These are phyloP conservation scores for Leccinum angustisporum DNA, from an alignment of 1,284 basidiomycete species.

Conservation along the genomic window DNA sequence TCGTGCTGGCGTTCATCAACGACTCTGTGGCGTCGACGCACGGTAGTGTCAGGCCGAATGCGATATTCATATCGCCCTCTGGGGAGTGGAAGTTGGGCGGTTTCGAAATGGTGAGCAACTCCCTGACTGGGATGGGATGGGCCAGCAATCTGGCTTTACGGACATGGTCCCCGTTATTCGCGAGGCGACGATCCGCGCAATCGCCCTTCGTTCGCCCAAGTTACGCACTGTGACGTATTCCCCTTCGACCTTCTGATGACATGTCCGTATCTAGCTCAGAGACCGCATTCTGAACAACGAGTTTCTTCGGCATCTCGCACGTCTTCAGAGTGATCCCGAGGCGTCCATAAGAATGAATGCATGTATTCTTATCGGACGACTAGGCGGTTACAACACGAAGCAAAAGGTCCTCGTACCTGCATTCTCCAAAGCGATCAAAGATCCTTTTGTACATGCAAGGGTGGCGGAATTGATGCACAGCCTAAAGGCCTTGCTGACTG, in stretches of 20 bases:
- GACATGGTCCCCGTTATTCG: conserved; percentile 93
- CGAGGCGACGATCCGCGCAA: conserved; percentile 91
- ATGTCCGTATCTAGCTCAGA: conserved; percentile 54
- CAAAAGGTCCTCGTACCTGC: conserved; percentile 92
- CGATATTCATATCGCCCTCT: conserved; percentile 86
- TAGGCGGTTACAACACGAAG: conserved; percentile 88
- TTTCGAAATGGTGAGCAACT: conserved; percentile 58
- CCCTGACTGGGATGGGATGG: neutral
- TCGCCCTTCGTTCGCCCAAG: conserved; percentile 84
- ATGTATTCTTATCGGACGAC: conserved; percentile 91
- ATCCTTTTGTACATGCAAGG: conserved; percentile 89
- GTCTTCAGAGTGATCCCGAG: conserved; percentile 90
- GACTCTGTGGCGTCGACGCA: conserved; percentile 85
- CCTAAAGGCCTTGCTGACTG: conserved; percentile 64
- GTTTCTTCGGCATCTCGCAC: conserved; percentile 88
- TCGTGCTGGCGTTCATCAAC: conserved; percentile 90
- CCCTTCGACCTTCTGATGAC: neutral
- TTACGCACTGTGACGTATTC: conserved; percentile 39
- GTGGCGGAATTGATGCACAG: conserved; percentile 86
- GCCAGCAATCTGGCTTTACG: conserved; percentile 89
- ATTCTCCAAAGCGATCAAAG: conserved; percentile 88
- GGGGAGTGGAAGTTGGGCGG: conserved; percentile 97
- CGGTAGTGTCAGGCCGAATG: conserved; percentile 77
- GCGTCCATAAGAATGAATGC: conserved; percentile 97
- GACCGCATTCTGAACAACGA: conserved; percentile 98